Evolutionary conservation across 1,284 basidiomycete genomes (phyloP), one percentile per base, ranked within the genome.

Genomic region (Apiotrichum laibachii): DNA sequence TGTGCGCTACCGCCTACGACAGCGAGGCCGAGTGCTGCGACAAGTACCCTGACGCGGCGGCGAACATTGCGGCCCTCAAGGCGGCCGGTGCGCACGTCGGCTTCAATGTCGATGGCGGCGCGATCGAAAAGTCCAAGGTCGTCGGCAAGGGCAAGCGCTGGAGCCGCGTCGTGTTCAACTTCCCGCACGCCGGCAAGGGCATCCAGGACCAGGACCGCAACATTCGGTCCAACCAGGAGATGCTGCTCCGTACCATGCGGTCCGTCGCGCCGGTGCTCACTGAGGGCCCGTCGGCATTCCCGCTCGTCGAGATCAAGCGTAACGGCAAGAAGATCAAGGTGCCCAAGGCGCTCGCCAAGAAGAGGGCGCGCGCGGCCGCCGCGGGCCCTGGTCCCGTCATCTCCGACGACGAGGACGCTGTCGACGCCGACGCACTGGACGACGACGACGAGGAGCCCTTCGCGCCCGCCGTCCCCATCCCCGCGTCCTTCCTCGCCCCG

Each of bases 191-290:
- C 67, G 94, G 94, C 88, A 70, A 68, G 84, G 92, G 94, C 0
- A 95, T 98, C 66, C 86, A 90, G 47, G 92, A 99, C 73, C 92
- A 95, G 79, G 88, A 93, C 69, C 85, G 95, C 54, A 99, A 98
- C 77, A 89, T 99, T 59, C 80, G 90, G 15, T 87, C 88, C 12
- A 98, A 99, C 76, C 95, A 99, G 73, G 72, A 87, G 21, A 82
- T 97, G n/a, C 79, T 99, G 19, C 82, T 97, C 22, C 86, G 85
- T 2, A 96, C 97, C 72, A 79, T 99, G 50, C 83, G 86, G 18
- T 90, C 88, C 12, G 88, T 86, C 13, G 81, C 85, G 0, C 80
- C 83, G 2, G 79, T 88, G 21, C 80, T 99, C 10, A 82, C 81
- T 8, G 70, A 73, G 5, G 90, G 91, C 7, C 72, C 72, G 1